Evolutionary conservation across 1,284 basidiomycete species (phyloP), one percentile per base, ranked within the genome.

Genomic region (Mycena sp.): DNA sequence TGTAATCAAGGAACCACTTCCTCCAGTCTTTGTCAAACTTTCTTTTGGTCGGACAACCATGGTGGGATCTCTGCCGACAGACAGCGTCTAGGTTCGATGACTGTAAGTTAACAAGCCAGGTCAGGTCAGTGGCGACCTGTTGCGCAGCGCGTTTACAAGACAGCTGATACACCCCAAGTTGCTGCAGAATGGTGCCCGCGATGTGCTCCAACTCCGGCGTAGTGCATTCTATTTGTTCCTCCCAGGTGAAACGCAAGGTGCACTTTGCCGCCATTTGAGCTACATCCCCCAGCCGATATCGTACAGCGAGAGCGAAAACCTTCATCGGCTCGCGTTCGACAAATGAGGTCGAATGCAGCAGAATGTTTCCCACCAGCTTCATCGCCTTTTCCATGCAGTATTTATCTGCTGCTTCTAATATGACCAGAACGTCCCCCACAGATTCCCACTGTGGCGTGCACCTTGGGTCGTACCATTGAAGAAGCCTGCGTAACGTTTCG

Each of bases 351-450:
- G 50, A 40, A 26, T 40, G 37, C 50, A 52, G 16, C 50, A 52
- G n/a, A 23, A 52, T 52, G 12, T 52, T 17, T 9, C 16, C 50
- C 11, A 17, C 37, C 16, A 40, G 50, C 17, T 19, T 52, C 25
- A 29, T 41, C 50, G 40, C 29, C 11, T 41, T 38, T 19, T 52
- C 50, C 50, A 52, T 23, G 19, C 38, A 40, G 19, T 52, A 40
- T 37, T 52, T 52, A 37, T 52, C 50, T 28, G 45, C 45, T 9
- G n/a, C 50, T 17, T 52, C 17, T 10, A 52, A 37, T 25, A 52
- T 28, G 3, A 21, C 32, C 17, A 19, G 38, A 21, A 52, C 25
- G 25, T 52, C 38, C 25, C 40, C 50, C 16, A 7, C 2, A 25
- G 50, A 41, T 7, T 19, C 50, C 21, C 23, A 25, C 11, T 3